Evolutionary conservation across 352 stramenopile species (phyloP), one percentile per base, ranked within the genome.

Genomic region (Globisporangium emineosum): DNA sequence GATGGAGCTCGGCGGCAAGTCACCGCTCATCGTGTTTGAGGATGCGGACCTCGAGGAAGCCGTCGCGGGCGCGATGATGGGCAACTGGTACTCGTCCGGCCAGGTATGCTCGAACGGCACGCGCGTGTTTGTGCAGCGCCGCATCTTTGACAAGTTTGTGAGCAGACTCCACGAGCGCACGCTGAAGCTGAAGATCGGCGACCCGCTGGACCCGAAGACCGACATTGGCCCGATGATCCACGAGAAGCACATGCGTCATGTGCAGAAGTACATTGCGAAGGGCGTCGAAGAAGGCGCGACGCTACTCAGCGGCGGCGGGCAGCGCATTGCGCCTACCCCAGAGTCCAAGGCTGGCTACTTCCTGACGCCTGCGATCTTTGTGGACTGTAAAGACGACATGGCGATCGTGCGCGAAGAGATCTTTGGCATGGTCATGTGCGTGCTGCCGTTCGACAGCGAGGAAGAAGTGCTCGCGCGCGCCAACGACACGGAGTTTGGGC

Each of bases 41-140:
- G 89, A 97, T 62, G 85, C 84, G 0, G 86, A 96, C 57, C 7
- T 96, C 0, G 75, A 97, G 50, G 64, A 93, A 40, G 89, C 90
- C 0, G 88, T 97, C 40, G 73, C 81, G 0, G 81, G 65, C 8
- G 81, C 89, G 2, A 93, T 94, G 83, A 88, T 97, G 71, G 88
- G 73, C 67, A 94, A 93, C 68, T 96, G 78, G 80, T 96, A 91
- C 75, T 94, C 86, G 30, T 90, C 79, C 8, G 89, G 89, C 1
- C 92, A 97, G 62, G 94, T 92, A 30, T 98, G 90, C 69, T 94
- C 88, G 17, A 93, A 93, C 56, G 92, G 90, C 56, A 97, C 89
- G 57, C 87, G 93, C 10, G 76, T 98, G 27, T 93, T 97, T 51
- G 85, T 98, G 29, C 89, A 98, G 40, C 73, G 76, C 9, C 63